phyloP scores from a whole-genome alignment of 2,329 filamentous ascomycete species.

The Aspergillus sp. region DNA sequence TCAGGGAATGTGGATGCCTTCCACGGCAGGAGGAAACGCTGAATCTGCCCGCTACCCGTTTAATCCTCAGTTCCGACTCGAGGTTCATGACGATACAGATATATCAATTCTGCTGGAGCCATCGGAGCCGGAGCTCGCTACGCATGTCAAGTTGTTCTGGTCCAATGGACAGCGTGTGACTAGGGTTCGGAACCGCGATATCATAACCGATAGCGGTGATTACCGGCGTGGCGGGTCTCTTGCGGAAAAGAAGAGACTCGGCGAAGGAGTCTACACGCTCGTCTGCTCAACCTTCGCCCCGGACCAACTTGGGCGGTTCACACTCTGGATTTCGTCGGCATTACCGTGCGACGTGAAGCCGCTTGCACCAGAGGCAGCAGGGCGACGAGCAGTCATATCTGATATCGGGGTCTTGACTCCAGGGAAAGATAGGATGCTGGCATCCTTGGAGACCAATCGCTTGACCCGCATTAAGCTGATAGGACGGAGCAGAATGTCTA shows the following conservation, averaged over 20 bases:
- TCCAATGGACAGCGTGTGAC: slow-evolving; percentile 71
- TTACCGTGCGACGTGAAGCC: slow-evolving; percentile 55
- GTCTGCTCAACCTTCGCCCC: slow-evolving; percentile 89
- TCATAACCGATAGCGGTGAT: slow-evolving; percentile 81
- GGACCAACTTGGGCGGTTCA: slow-evolving; percentile 73
- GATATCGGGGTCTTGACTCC: slow-evolving; percentile 53
- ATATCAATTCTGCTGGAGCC: slow-evolving; percentile 76
- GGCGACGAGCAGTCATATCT: slow-evolving; percentile 62
- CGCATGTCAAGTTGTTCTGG: slow-evolving; percentile 85
- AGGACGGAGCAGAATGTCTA: slow-evolving; percentile 50
- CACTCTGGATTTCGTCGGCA: slow-evolving; percentile 71
- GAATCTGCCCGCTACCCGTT: slow-evolving; percentile 73
- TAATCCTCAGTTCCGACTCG: slow-evolving; percentile 83
- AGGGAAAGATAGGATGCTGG: slow-evolving; percentile 56
- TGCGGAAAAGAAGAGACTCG: slow-evolving; percentile 62
- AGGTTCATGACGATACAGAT: slow-evolving; percentile 57
- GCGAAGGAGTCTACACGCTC: slow-evolving; percentile 77
- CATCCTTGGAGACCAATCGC: slow-evolving; percentile 52
- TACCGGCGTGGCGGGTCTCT: slow-evolving; percentile 80
- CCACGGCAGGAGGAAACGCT: slow-evolving; percentile 82
- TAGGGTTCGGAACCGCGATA: slow-evolving; percentile 69
- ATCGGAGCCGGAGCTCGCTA: slow-evolving; percentile 65
- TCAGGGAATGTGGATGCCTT: slow-evolving; percentile 70
- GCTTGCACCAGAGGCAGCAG: slow-evolving; percentile 73
- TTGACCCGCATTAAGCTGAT: slow-evolving; percentile 66